These are phyloP conservation scores for Aspergillus incahuasiensis DNA, from an alignment of 495 filamentous ascomycete genomes.

Conservation along the genomic window DNA sequence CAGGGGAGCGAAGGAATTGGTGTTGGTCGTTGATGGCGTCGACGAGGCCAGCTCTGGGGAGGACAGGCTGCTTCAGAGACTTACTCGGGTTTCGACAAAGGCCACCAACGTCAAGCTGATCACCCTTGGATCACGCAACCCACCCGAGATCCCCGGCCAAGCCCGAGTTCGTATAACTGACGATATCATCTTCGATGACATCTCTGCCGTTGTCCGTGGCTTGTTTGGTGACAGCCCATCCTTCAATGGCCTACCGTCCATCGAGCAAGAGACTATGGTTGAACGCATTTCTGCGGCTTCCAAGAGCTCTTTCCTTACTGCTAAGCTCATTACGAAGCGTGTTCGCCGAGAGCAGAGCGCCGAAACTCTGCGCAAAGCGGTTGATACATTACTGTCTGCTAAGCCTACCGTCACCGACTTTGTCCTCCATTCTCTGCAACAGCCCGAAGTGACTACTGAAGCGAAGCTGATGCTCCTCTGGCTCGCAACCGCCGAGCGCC, in stretches of 20 bases:
- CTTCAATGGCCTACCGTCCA: slow-evolving; percentile 8
- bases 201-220: slow-evolving; percentile 21
- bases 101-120: slow-evolving; percentile 30
- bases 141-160: slow-evolving; percentile 10
- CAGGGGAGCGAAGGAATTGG: slow-evolving; percentile 30
- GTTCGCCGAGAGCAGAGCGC: slow-evolving; percentile 21
- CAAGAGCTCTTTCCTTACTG: slow-evolving; percentile 38
- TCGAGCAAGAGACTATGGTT: slow-evolving; percentile 25
- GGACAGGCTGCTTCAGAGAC: slow-evolving; percentile 23
- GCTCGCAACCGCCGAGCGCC: slow-evolving; percentile 35
- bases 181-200: slow-evolving; percentile 24
- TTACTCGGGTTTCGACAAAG: slow-evolving; percentile 21
- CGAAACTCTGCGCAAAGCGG: slow-evolving; percentile 26
- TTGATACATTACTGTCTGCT: slow-evolving; percentile 23
- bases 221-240: slow-evolving; percentile 6
- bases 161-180: slow-evolving; percentile 14
- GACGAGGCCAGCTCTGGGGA: slow-evolving; percentile 34
- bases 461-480: slow-evolving; percentile 33
- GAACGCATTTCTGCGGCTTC: slow-evolving; percentile 31
- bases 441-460: slow-evolving; percentile 22
- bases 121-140: slow-evolving; percentile 28
- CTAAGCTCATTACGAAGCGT: slow-evolving; percentile 33
- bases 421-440: slow-evolving; percentile 20
- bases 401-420: slow-evolving; percentile 30
- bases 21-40: slow-evolving; percentile 37